Conservation (phyloP, 2,329 filamentous ascomycete species). For the Metarhizium brunneum region DNA sequence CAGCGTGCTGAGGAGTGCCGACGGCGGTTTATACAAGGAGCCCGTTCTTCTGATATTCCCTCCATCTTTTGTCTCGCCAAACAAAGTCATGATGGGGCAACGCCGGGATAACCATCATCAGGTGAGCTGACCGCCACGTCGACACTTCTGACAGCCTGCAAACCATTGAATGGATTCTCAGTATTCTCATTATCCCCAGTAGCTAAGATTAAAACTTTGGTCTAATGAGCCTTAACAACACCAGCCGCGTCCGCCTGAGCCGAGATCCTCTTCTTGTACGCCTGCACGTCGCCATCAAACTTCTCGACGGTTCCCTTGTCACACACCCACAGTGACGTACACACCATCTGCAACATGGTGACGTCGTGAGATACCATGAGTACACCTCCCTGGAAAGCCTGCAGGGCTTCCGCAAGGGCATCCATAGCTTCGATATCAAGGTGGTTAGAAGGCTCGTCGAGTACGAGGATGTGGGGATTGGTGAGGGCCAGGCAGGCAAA, state of each 20-base stretch:
- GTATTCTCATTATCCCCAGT: neutral
- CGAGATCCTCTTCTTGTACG: slow-evolving; percentile 94
- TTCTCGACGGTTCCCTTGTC: slow-evolving; percentile 91
- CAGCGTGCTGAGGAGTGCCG: no score
- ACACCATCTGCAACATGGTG: slow-evolving; percentile 95
- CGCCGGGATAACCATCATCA: no score
- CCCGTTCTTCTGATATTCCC: no score
- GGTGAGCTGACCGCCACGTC: neutral
- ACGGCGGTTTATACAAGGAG: no score
- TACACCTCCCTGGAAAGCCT: slow-evolving; percentile 85
- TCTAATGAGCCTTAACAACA: slow-evolving; percentile 61
- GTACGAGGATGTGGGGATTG: slow-evolving; percentile 93
- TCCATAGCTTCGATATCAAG: slow-evolving; percentile 99
- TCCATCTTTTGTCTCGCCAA: no score
- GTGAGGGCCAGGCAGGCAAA: slow-evolving; percentile 92
- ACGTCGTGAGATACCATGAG: slow-evolving; percentile 99
- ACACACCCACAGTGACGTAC: slow-evolving; percentile 91
- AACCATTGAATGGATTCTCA: neutral
- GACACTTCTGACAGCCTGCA: neutral
- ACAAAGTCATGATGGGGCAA: no score
- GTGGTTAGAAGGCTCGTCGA: slow-evolving; percentile 98
- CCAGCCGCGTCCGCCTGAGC: slow-evolving; percentile 82
- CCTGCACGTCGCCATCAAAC: slow-evolving; percentile 89
- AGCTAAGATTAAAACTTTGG: neutral
- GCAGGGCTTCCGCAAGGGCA: slow-evolving; percentile 74